Evolutionary conservation across 2,329 filamentous ascomycete genomes (phyloP), one percentile per base, ranked within the genome.

Genomic region (Colletotrichum camelliae): DNA sequence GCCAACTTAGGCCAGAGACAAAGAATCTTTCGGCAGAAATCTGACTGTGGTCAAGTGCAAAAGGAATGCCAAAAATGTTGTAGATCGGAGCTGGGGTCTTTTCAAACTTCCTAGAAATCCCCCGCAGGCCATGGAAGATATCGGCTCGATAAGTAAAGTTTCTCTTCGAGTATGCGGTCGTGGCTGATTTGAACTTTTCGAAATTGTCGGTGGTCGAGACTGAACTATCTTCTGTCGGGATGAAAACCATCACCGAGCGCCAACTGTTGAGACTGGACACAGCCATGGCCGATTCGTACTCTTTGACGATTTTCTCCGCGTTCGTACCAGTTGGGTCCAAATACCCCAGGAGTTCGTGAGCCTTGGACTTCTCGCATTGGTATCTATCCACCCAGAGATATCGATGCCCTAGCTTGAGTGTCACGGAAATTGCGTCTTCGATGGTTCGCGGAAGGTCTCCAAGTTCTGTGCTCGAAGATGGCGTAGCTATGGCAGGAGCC

Each of bases 321-420:
- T 48, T 48, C 43, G n/a, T 48, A 48, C 43, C 43, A 13, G 10
- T 48, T 10, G 10, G 1, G 10, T 58, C 55, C 8, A 58, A 29
- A 24, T 24, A 58, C 2, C 21, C 52, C 27, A 57, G n/a, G 1
- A 58, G 27, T 4, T 58, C 55, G 24, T 58, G 24, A 16, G 24
- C 24, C 4, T 58, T 58, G 10, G 55, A 16, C 27, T 29, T 58
- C 27, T 61, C 16, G 35, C 60, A 64, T 35, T 37, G n/a, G 33
- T 79, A 61, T 3, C 71, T 33, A 24, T 80, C 78, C 12, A 80
- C 69, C 78, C 79, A 79, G 10, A 80, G 33, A 60, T 79, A 78
- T n/a, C 43, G 43, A 4, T 77, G 27, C 3, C 35, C 71, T 12
- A 77, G 60, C n/a, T 58, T 24, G 15, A 12, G 9, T 21, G 55